Evolutionary conservation across 768 basidiomycete genomes (phyloP), one percentile per base, ranked within the genome.

Genomic region (Lactifluus piperatus): DNA sequence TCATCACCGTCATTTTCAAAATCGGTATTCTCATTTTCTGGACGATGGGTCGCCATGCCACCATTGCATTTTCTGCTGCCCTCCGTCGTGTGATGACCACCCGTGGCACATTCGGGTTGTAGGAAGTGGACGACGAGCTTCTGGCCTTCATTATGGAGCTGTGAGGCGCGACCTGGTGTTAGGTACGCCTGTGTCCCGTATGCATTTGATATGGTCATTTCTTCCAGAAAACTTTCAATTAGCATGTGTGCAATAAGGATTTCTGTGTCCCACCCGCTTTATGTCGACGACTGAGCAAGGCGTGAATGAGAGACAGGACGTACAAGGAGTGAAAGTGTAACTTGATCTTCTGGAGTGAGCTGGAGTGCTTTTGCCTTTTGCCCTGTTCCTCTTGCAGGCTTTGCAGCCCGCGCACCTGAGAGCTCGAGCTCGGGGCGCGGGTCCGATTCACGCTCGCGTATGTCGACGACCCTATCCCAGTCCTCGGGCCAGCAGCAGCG

Each of bases 211-310:
- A 74, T 70, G 65, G 79, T 84, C 2, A 74, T 73, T 65, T 91
- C 86, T 48, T 74, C 68, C 5, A 97, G 73, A 67, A 87, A 91
- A 1, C 77, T 74, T 16, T 79, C 69, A 20, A 88, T 68, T 16
- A 89, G 69, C 3, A 97, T 74, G 29, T 85, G 76, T 11, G 91
- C 80, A 22, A 92, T 67, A 18, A 97, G 76, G 22, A 77, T 73
- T 69, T 94, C 92, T 39, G 82, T 75, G 49, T 91, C 85, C 11
- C 36, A 29, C 30, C 18, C 27, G 3, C n/a, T 49, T 55, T 4
- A 41, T 32, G 56, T 63, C 39, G 37, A 52, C n/a, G 16, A 3
- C 24, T 4, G 2, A 13, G n/a, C n/a, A 16, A 22, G 14, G n/a
- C n/a, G n/a, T n/a, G n/a, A n/a, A n/a, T 1, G 26, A 24, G 11